A percentile compares a stretch with the other conserved stretches of the same genome.
phyloP scores from a whole-genome alignment of 176 grass and related monocot species.

The Alopecurus myosuroides region DNA sequence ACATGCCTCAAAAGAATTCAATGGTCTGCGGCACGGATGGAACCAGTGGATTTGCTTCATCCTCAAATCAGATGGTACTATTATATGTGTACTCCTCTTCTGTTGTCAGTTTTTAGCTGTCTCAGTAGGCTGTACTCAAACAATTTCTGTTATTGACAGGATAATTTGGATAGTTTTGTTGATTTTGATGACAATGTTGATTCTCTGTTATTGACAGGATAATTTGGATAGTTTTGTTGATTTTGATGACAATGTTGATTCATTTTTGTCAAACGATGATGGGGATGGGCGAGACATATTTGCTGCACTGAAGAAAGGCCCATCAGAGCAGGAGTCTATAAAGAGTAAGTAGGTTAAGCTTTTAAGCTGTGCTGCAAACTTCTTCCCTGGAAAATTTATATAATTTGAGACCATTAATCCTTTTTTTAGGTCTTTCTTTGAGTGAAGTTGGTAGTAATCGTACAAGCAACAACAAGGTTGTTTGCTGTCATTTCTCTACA shows the following conservation, averaged over 20 bases:
- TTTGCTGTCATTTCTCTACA: constrained; percentile 78
- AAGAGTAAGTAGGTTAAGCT: constrained; percentile 52
- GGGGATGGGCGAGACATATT: constrained; percentile 86
- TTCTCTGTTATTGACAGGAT: constrained; percentile 65
- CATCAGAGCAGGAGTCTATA: constrained; percentile 69
- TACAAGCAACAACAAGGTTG: constrained; percentile 69
- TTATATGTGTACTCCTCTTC: constrained; percentile 11
- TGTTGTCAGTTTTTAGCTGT: constrained; percentile 3
- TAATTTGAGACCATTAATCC: constrained; percentile 10
- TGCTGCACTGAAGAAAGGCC: constrained; percentile 72
- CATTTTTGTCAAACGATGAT: constrained; percentile 91
- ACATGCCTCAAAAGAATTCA: constrained; percentile 56
- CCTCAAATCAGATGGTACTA: constrained; percentile 87
- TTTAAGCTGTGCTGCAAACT: background rate
- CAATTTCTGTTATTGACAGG: constrained; percentile 48
- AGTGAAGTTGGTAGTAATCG: constrained; percentile 55
- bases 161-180: constrained; percentile 79
- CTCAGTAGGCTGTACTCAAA: constrained; percentile 23
- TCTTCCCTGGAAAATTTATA: constrained; percentile 8
- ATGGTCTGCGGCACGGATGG: constrained; percentile 62
- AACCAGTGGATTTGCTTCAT: constrained; percentile 72
- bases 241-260: constrained; percentile 94
- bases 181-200: constrained; percentile 97
- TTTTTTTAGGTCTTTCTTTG: constrained; percentile 64
- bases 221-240: constrained; percentile 80